Conservation (phyloP, 1,139 yeast species). For the Diutina siamensis region DNA sequence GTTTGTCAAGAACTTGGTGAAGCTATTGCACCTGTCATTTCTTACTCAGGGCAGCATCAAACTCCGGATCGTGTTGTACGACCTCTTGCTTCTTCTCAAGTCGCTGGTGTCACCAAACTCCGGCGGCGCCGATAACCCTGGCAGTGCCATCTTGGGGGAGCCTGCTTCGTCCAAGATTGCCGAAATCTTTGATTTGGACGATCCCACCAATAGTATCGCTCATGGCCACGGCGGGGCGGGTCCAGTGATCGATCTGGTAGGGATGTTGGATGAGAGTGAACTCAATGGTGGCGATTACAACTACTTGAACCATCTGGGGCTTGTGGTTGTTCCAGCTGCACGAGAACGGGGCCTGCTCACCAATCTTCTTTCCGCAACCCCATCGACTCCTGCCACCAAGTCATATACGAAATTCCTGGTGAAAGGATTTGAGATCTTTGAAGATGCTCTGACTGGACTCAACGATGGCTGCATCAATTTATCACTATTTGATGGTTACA, state of each 20-base stretch:
- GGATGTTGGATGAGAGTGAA: constrained; percentile 5
- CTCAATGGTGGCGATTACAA: constrained; percentile 9
- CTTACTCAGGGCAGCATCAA: constrained; percentile 32
- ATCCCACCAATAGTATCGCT: neutral
- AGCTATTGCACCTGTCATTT: constrained; percentile 31
- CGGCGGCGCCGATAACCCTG: constrained; percentile 4
- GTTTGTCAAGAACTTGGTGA: constrained; percentile 34
- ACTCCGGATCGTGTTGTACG: constrained; percentile 49
- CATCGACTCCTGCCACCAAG: constrained; percentile 14
- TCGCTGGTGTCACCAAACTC: constrained; percentile 14
- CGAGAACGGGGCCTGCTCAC: constrained; percentile 9
- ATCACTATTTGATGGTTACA: constrained; percentile 63
- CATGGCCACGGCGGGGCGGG: neutral
- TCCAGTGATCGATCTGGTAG: constrained; percentile 8
- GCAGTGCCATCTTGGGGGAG: neutral
- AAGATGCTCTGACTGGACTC: constrained; percentile 46
- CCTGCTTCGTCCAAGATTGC: neutral
- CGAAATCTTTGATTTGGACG: neutral
- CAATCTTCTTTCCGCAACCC: constrained; percentile 9
- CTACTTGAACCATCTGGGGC: constrained; percentile 12
- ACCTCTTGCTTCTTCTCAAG: constrained; percentile 48
- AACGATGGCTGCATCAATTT: constrained; percentile 65
- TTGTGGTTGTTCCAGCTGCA: constrained; percentile 13
- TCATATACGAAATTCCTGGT: constrained; percentile 16
- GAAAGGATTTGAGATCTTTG: constrained; percentile 53